Base-by-base conservation (phyloP, 495 filamentous ascomycete species). In the Jackrogersella minutella region DNA sequence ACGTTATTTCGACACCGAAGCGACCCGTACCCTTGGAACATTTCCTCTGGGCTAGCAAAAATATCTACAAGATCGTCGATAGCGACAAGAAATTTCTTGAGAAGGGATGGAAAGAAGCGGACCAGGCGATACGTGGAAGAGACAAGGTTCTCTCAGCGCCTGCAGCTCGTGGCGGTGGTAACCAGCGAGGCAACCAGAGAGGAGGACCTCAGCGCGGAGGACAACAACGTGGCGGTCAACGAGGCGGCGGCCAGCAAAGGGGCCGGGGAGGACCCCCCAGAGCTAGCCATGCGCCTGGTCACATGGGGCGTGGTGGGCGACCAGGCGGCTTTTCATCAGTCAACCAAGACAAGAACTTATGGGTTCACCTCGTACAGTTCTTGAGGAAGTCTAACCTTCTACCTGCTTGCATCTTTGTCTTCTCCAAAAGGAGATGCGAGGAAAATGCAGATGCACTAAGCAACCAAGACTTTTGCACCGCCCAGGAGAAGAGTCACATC, bases 1-100 rank as follows among this genome's bases (percentile, higher is more conserved):
- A 97, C 74, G 95, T 99, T 46, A 99, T 99, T 49, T 98, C 95
- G 1, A 99, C 95, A 1, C 88, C 92, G 8, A 99, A 98, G 75
- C 86, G 95, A 58, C 95, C 95, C 5, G 92, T 99, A 13, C 95
- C 95, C 0, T 78, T 99, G 14, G 94, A 99, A 73, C 96, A 99
- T 75, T 99, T 91, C 74, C 84, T 99, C 5, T 99, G 95, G 95
- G 93, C 91, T 6, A 87, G 88, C 61, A 97, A 97, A 74, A 86
- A 86, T 19, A 96, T 97, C 79, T 81, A 88, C 81, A 97, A 96
- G 80, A 97, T 99, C 72, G 94, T 99, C 1, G 92, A 94, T 70
- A 83, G 90, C 0, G 90, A 97, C 40, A 97, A 97, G 81, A 86
- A 86, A 41, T 98, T 97, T 75, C 69, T 96, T 8, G 93, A 96